Evolutionary conservation across 805 yeast genomes (phyloP), one percentile per base, ranked within the genome.

Genomic region (Schwanniomyces pseudopolymorphus): DNA sequence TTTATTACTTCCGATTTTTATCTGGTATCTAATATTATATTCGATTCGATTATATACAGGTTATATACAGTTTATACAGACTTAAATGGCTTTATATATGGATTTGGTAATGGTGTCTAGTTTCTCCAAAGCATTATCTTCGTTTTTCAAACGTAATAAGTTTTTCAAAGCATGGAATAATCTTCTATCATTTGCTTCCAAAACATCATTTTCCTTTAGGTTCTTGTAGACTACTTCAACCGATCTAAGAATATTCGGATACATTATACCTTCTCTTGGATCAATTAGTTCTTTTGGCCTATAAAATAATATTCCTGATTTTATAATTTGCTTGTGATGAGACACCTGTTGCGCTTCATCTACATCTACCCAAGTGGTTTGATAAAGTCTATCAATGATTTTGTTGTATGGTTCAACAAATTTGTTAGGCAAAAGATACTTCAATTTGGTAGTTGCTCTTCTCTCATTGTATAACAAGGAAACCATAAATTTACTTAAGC

Each of bases 271-370:
- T 17, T 58, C 59, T 2, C 55, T 44, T 10, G 54, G 58, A 36
- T 56, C 61, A 20, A 54, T 38, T 24, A 62, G 51, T 2, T 42
- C 44, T 20, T 51, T 51, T 1, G 74, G 72, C 35, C 50, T 57
- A 47, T 59, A 68, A 47, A 64, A 50, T 38, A 62, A 48, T 14
- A 69, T 60, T 2, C 70, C 67, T 5, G 67, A 46, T 40, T 58
- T 57, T 22, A 69, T 48, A 20, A 69, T 52, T 22, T 53, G 49
- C 42, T 55, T 60, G 47, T 69, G 72, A 43, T 57, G 49, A 5
- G 39, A 31, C 26, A 60, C 42, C 17, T 52, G 51, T 16, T 53
- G 49, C 2, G 45, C 48, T 9, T 42, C 43, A 19, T 47, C 48
- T 33, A 44, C 42, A 7, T 51, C 47, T 3, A 52, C 33, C 72